Percentiles rank a stretch among this genome's conserved stretches.
These are phyloP conservation scores for Keithomyces neogunnii DNA, from an alignment of 2,329 filamentous ascomycete genomes.

Conservation along the genomic window DNA sequence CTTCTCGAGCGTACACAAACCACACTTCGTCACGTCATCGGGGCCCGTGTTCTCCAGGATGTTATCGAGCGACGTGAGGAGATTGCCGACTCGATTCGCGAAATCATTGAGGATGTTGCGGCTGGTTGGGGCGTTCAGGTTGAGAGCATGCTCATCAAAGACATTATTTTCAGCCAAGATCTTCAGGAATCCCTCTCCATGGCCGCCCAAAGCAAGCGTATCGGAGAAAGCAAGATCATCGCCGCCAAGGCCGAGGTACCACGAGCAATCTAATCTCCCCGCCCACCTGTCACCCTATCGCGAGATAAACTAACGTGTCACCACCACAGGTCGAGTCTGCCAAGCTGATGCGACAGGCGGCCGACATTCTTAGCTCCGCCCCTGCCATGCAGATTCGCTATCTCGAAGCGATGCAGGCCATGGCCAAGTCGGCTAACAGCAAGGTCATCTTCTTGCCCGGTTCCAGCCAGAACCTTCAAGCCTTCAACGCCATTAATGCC, in stretches of 20 bases:
- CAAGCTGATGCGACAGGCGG: conserved; percentile 87
- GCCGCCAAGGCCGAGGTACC: conserved; percentile 77
- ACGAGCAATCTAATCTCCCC: neutral
- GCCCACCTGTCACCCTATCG: neutral
- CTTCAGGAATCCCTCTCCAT: conserved; percentile 94
- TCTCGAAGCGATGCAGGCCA: conserved; percentile 96
- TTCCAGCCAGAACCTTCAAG: conserved; percentile 45
- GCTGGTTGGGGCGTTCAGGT: conserved; percentile 91
- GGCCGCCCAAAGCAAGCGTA: conserved; percentile 97
- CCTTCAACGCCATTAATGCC: conserved; percentile 35
- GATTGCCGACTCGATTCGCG: conserved; percentile 86
- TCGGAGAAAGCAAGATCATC: conserved; percentile 97
- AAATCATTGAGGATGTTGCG: conserved; percentile 96
- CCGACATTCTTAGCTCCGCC: conserved; percentile 83
- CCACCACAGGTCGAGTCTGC: conserved; percentile 66
- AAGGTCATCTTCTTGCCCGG: conserved; percentile 81
- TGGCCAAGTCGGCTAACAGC: conserved; percentile 88
- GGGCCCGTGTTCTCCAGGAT: conserved; percentile 90
- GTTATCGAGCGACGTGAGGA: conserved; percentile 98
- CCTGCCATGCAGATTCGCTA: conserved; percentile 98
- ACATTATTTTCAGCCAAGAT: conserved; percentile 94
- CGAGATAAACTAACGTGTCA: conserved; percentile 4
- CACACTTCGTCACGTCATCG: conserved; percentile 91
- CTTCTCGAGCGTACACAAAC: conserved; percentile 97
- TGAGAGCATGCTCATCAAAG: conserved; percentile 98